Conservation (phyloP, 2,329 filamentous ascomycete genomes). For the Neonectria sp. region DNA sequence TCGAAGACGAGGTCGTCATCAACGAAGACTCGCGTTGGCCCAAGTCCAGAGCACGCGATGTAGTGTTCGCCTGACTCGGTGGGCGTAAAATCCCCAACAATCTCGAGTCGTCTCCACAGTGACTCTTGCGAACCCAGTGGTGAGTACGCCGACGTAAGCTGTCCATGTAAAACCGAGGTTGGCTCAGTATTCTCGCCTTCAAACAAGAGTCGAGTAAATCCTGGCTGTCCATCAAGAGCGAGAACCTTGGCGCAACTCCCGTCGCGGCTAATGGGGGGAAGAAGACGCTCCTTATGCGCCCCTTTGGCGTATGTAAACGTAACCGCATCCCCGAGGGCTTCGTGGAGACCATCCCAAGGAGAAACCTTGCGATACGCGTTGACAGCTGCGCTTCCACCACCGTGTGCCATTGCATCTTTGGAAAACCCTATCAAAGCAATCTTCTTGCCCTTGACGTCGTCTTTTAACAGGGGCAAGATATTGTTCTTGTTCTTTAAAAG, state of each 20-base stretch:
- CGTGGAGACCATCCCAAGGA: conserved; percentile 49
- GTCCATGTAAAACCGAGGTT: conserved; percentile 33
- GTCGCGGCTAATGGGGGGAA: conserved; percentile 36
- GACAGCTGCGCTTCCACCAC: conserved; percentile 51
- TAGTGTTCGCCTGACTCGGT: conserved; percentile 48
- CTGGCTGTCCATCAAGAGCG: conserved; percentile 47
- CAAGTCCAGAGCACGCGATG: conserved; percentile 49
- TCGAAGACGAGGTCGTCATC: conserved; percentile 48
- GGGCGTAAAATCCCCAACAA: conserved; percentile 49
- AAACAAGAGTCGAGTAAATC: conserved; percentile 47
- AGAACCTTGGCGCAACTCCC: conserved; percentile 38
- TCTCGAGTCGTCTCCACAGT: conserved; percentile 43
- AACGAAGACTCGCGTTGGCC: conserved; percentile 45
- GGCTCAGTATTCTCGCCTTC: conserved; percentile 40
- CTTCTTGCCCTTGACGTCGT: conserved; percentile 42
- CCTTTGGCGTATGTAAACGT: conserved; percentile 45
- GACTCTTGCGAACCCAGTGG: conserved; percentile 47
- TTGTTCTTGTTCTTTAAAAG: conserved; percentile 74
- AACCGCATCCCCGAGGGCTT: conserved; percentile 38
- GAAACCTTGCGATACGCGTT: conserved; percentile 52
- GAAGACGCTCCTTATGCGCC: conserved; percentile 39
- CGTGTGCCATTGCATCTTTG: conserved; percentile 49
- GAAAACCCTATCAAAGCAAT: conserved; percentile 52
- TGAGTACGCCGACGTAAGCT: conserved; percentile 41
- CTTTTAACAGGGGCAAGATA: conserved; percentile 64